Evolutionary conservation across 345 rosid species (phyloP).

Genomic region (Mangifera indica): DNA sequence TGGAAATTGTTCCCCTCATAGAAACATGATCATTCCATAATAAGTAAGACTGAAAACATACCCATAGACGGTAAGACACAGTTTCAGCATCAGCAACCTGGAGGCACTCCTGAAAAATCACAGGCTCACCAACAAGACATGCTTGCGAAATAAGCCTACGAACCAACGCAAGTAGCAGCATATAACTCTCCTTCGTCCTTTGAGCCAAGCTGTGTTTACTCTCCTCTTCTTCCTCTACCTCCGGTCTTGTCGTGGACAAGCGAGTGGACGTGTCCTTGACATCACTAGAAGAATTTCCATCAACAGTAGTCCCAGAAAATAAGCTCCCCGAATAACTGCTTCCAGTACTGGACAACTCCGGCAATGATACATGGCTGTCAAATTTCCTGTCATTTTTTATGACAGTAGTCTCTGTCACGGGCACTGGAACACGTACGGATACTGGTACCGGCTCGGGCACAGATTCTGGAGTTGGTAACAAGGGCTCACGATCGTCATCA

Average conservation of each 20-base stretch:
- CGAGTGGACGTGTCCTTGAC: conserved; percentile 46
- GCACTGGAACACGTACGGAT: neutral
- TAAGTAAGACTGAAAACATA: conserved; percentile 20
- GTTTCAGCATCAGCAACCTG: conserved; percentile 46
- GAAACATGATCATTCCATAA: neutral
- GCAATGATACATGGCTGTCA: conserved; percentile 67
- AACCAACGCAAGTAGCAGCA: conserved; percentile 74
- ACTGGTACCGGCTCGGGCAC: too few relatives aligned
- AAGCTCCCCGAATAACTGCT: conserved; percentile 81
- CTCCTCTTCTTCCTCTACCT: conserved; percentile 38
- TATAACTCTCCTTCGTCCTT: conserved; percentile 56
- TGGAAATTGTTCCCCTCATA: too few relatives aligned
- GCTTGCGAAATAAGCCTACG: conserved; percentile 68
- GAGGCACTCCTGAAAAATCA: conserved; percentile 33
- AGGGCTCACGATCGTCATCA: conserved; percentile 55
- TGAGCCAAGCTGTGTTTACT: conserved; percentile 37
- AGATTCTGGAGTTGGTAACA: conserved; percentile 37
- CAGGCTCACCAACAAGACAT: conserved; percentile 48
- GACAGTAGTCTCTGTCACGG: conserved; percentile 21
- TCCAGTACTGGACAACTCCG: conserved; percentile 65
- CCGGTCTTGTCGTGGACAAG: conserved; percentile 33
- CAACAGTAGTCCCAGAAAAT: conserved; percentile 79
- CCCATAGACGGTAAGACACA: conserved; percentile 90
- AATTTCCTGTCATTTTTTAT: conserved; percentile 40
- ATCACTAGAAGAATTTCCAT: conserved; percentile 56